phyloP scores from a whole-genome alignment of 768 basidiomycete species.

The Asterophora lycoperdoides region DNA sequence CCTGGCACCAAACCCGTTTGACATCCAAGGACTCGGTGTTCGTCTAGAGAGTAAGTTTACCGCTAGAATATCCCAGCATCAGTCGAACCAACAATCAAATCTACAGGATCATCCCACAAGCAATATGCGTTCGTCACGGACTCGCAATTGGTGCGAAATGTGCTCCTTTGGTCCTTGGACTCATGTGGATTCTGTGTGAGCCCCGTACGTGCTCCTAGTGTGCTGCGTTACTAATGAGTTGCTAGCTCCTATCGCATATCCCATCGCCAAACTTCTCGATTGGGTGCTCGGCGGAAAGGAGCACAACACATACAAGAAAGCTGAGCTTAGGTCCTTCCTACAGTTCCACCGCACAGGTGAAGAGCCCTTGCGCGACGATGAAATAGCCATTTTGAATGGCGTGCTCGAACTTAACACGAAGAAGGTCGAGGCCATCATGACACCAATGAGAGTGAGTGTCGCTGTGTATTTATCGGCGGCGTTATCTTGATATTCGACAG shows the following conservation, averaged over 20 bases:
- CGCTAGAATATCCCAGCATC: conserved; percentile 16
- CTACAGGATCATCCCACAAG: conserved; percentile 60
- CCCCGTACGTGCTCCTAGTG: too few relatives aligned
- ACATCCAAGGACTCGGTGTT: background rate
- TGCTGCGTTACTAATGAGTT: conserved; percentile 35
- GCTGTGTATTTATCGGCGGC: background rate
- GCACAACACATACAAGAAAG: conserved; percentile 76
- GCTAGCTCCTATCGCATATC: conserved; percentile 75
- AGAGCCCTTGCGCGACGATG: conserved; percentile 76
- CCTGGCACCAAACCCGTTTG: background rate
- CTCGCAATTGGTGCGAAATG: conserved; percentile 76
- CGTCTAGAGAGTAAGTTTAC: conserved; percentile 61
- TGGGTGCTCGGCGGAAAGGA: conserved; percentile 72
- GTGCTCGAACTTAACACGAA: conserved; percentile 76
- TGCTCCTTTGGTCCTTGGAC: conserved; percentile 63
- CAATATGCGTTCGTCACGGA: conserved; percentile 74
- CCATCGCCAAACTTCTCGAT: conserved; percentile 81
- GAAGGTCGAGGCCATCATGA: conserved; percentile 77
- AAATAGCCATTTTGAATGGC: conserved; percentile 77
- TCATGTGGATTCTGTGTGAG: conserved; percentile 64
- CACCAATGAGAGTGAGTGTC: conserved; percentile 58
- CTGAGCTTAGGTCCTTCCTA: conserved; percentile 73
- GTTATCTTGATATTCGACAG: conserved; percentile 28
- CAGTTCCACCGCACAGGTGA: conserved; percentile 76
- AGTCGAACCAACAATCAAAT: background rate